phyloP scores from a whole-genome alignment of 495 filamentous ascomycete species.

The Penicillium tannophilum region DNA sequence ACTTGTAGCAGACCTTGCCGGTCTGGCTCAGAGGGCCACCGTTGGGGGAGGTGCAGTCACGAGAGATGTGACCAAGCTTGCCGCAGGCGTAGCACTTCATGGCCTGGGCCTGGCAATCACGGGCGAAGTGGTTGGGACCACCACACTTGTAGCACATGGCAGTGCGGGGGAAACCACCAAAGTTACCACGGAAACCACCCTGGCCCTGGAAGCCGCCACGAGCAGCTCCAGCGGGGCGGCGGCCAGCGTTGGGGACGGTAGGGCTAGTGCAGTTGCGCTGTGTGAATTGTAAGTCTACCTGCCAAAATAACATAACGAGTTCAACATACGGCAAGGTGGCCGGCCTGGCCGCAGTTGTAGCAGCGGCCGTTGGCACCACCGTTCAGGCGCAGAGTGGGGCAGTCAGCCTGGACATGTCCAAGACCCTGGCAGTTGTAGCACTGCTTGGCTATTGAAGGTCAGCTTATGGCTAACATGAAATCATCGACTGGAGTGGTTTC shows the following conservation, averaged over 20 bases:
- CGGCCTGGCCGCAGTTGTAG: conserved; percentile 92
- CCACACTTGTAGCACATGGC: conserved; percentile 99
- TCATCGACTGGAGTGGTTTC: conserved; percentile 23
- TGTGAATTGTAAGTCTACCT: neutral
- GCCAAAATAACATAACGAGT: neutral
- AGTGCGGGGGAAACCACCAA: conserved; percentile 67
- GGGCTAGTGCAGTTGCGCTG: conserved; percentile 85
- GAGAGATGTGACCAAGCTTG: conserved; percentile 96
- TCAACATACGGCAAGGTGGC: conserved; percentile 76
- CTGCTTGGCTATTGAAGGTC: conserved; percentile 72
- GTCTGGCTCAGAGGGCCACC: conserved; percentile 93
- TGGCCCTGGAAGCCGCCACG: conserved; percentile 24
- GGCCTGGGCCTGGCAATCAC: conserved; percentile 98
- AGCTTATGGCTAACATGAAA: conserved; percentile 26
- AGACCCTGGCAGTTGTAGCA: conserved; percentile 99
- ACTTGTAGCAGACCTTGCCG: conserved; percentile 98
- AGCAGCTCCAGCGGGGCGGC: conserved; percentile 60
- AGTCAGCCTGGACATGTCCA: conserved; percentile 98
- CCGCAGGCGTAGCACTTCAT: conserved; percentile 99
- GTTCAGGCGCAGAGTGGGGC: conserved; percentile 92
- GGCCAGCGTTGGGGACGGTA: conserved; percentile 49
- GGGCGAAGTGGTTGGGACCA: conserved; percentile 97
- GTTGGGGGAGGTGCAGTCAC: conserved; percentile 96
- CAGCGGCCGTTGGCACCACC: conserved; percentile 72
- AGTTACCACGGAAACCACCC: conserved; percentile 63